These are phyloP conservation scores for Phytophthora cajani DNA, from an alignment of 352 stramenopile species.

Conservation along the genomic window DNA sequence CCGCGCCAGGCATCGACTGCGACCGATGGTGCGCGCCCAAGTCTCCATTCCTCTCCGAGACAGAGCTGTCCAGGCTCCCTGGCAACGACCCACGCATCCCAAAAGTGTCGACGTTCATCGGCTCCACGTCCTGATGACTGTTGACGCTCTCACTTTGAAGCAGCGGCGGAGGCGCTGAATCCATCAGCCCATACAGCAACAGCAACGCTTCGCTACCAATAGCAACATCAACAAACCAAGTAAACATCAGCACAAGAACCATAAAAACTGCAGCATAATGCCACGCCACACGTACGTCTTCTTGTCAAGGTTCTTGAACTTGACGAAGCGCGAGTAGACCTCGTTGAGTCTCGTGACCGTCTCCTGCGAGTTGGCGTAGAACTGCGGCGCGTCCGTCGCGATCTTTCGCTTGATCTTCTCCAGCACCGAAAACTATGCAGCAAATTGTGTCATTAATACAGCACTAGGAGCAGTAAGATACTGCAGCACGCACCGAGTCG, in stretches of 20 bases:
- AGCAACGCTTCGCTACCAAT: slow-evolving; percentile 62
- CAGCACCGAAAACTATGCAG: slow-evolving; percentile 63
- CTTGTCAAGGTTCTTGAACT: slow-evolving; percentile 77
- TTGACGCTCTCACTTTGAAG: slow-evolving; percentile 10
- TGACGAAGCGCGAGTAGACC: slow-evolving; percentile 80
- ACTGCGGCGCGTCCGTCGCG: slow-evolving; percentile 42
- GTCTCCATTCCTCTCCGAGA: slow-evolving; percentile 8
- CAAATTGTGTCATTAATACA: not conserved
- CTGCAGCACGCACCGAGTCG: slow-evolving; percentile 45
- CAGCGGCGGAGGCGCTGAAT: slow-evolving; percentile 37
- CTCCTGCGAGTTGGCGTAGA: slow-evolving; percentile 50
- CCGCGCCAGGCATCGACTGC: slow-evolving; percentile 32
- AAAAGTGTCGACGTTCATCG: slow-evolving; percentile 21
- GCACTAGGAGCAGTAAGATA: not conserved
- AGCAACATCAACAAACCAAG: slow-evolving; percentile 7
- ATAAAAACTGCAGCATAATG: not conserved
- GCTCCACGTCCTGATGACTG: slow-evolving; percentile 11
- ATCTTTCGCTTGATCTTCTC: slow-evolving; percentile 86
- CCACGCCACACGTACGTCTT: slow-evolving; percentile 59
- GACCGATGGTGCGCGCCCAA: slow-evolving; percentile 26
- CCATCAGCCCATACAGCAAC: slow-evolving; percentile 75
- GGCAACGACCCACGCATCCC: slow-evolving; percentile 9
- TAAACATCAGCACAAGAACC: not conserved
- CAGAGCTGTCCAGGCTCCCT: slow-evolving; percentile 20
- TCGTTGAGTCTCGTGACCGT: slow-evolving; percentile 71